Evolutionary conservation across 176 grass and related monocot genomes (phyloP), one percentile per base, ranked within the genome.

Genomic region (Triticum turgidum): DNA sequence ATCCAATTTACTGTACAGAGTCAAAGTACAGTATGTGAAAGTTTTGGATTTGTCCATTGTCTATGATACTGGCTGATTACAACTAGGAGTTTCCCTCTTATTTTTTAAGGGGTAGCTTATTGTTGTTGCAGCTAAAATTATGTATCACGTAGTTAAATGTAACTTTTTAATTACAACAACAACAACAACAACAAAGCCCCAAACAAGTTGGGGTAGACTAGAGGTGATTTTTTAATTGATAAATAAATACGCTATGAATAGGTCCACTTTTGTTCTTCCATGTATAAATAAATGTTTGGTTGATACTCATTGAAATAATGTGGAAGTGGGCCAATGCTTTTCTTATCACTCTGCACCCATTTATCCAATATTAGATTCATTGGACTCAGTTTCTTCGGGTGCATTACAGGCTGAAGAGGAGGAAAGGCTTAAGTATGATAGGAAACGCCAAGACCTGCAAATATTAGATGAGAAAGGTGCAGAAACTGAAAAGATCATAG

Each of bases 401-500:
- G 41, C 77, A 65, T 77, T 91, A 77, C 86, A 99, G 97, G 80
- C 80, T 52, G 97, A 99, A 73, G 97, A 99, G 78, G 84, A 84
- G 71, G 92, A 97, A 87, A 87, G 97, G 42, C 83, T 89, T 39
- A 74, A 90, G 61, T 99, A 99, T 27, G 92, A 94, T 39, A 86
- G 51, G 72, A 94, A 99, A 90, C 88, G 87, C 1, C 80, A 91
- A 76, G 81, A 99, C 51, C 68, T 94, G 77, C 92, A 89, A 84
- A 88, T 91, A 24, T 68, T 97, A 47, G 90, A 83, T 69, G 85
- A 99, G 33, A 99, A 80, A 84, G 97, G 97, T 25, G 94, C 94
- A n/a, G 97, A 99, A 83, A 83, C 89, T 73, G 67, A 90, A 27
- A 97, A 97, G 82, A 84, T 99, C 87, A 89, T 93, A 49, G 87